Percentiles rank a stretch among this genome's conserved stretches.
Conservation (phyloP, 176 grass and related monocot species). For the Oryza glumipatula region DNA sequence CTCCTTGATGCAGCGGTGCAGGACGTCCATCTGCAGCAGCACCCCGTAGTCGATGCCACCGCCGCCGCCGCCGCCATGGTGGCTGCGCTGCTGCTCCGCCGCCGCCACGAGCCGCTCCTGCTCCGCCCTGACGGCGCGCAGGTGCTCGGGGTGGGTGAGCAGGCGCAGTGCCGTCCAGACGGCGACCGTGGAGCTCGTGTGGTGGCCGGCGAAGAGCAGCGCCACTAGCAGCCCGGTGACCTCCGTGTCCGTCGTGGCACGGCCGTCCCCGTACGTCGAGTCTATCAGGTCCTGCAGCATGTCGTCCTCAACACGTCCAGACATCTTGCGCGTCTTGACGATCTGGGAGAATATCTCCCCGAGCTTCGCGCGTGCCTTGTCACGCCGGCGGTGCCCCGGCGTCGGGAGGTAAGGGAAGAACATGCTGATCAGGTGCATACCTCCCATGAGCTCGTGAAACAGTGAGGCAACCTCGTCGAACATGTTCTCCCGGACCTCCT, state of each 20-base stretch:
- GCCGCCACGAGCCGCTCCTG: conserved; percentile 43
- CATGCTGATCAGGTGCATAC: conserved; percentile 39
- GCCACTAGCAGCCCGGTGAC: conserved; percentile 55
- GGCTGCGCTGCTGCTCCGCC: neutral
- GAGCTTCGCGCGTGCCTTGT: conserved; percentile 45
- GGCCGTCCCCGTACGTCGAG: conserved; percentile 55
- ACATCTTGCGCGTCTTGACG: conserved; percentile 36
- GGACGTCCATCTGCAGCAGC: conserved; percentile 51
- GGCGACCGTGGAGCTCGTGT: conserved; percentile 46
- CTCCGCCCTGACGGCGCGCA: conserved; percentile 41
- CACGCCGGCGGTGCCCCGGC: conserved; percentile 47
- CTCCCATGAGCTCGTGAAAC: conserved; percentile 44
- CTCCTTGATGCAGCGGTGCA: conserved; percentile 61
- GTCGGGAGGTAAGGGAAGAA: conserved; percentile 57
- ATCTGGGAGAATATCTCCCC: conserved; percentile 55
- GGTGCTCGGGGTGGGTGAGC: conserved; percentile 22
- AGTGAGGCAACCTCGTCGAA: conserved; percentile 49
- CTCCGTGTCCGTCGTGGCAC: conserved; percentile 46
- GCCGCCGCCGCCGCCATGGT: neutral
- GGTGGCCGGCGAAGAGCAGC: conserved; percentile 51
- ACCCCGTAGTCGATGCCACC: conserved; percentile 38
- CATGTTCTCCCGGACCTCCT: conserved; percentile 56
- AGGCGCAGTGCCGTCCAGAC: conserved; percentile 52
- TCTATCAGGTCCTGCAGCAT: conserved; percentile 59
- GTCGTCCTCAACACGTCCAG: conserved; percentile 38